Evolutionary conservation across 2,329 filamentous ascomycete species (phyloP).

Genomic region (Botrytis elliptica): DNA sequence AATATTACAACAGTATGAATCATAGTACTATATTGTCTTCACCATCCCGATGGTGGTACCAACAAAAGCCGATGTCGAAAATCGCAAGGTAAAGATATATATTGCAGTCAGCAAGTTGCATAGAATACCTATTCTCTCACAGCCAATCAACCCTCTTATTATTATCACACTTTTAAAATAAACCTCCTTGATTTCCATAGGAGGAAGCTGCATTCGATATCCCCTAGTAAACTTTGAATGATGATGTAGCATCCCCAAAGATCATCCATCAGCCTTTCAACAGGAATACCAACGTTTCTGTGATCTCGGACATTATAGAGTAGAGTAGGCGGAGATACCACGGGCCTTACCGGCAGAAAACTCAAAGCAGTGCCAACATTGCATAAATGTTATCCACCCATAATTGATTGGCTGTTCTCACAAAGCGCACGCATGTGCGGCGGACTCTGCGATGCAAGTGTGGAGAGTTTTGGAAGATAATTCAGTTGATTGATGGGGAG

Average conservation of each 20-base stretch:
- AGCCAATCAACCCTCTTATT: background rate
- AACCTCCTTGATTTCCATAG: background rate
- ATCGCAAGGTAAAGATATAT: background rate
- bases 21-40: too few relatives aligned
- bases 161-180: rapidly evolving
- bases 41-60: too few relatives aligned
- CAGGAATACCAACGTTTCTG: background rate
- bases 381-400: background rate
- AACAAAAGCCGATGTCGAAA: background rate
- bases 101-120: background rate
- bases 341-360: background rate
- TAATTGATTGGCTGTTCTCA: background rate
- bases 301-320: too few relatives aligned
- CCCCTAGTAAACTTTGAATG: background rate
- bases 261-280: background rate
- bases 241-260: background rate
- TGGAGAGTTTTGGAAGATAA: background rate
- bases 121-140: background rate
- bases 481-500: background rate
- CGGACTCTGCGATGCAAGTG: background rate
- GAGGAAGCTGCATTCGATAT: background rate
- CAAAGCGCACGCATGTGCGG: background rate
- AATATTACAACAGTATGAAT: too few relatives aligned
- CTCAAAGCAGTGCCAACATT: background rate
- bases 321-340: background rate